Evolutionary conservation across 169 alveolate genomes (phyloP).

Genomic region (Plasmodium relictum): DNA sequence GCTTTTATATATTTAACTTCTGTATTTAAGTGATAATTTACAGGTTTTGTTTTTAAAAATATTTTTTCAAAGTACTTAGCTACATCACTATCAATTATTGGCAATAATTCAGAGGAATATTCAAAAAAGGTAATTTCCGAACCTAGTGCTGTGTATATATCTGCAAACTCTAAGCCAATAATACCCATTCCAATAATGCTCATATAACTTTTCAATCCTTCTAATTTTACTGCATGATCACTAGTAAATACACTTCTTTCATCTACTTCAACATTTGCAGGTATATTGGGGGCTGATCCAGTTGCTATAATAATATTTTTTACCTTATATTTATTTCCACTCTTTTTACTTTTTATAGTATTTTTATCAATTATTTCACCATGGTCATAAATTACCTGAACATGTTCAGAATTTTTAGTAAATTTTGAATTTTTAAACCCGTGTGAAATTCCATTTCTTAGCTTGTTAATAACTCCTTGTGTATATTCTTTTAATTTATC

Average conservation of each 20-base stretch:
- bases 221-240: constrained; percentile 78
- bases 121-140: constrained; percentile 79
- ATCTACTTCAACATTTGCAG: constrained; percentile 75
- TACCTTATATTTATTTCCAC: constrained; percentile 47
- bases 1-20: constrained; percentile 64
- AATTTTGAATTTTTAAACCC: constrained; percentile 57
- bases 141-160: constrained; percentile 80
- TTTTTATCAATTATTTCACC: constrained; percentile 63
- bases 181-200: constrained; percentile 81
- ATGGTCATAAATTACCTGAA: constrained; percentile 70
- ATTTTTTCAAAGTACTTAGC: constrained; percentile 77
- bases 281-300: constrained; percentile 80
- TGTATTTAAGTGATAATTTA: constrained; percentile 41
- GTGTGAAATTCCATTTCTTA: constrained; percentile 27
- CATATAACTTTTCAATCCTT: constrained; percentile 59
- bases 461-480: constrained; percentile 17
- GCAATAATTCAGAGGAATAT: constrained; percentile 76
- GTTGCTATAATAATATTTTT: constrained; percentile 80
- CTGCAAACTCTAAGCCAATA: constrained; percentile 82
- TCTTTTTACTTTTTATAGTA: constrained; percentile 52
- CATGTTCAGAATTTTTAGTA: constrained; percentile 47
- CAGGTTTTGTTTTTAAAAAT: constrained; percentile 45
- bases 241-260: constrained; percentile 77
- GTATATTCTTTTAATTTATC: constrained; percentile 44
- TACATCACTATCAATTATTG: constrained; percentile 77